Evolutionary conservation across 2,329 filamentous ascomycete genomes (phyloP).

Genomic region (Talaromyces amestolkiae): DNA sequence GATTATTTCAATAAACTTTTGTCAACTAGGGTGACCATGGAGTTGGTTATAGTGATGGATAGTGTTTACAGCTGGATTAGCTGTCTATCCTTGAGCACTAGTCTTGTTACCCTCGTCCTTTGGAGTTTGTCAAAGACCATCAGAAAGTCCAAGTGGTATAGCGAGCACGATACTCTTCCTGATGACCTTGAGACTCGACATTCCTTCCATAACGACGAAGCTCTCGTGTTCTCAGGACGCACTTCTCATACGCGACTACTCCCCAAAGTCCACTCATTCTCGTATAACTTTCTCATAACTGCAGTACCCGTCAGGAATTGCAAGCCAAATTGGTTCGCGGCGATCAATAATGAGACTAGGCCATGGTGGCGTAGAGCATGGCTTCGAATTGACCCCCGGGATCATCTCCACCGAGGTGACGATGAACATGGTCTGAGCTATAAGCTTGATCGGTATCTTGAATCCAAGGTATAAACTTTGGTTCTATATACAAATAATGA

Average conservation of each 20-base stretch:
- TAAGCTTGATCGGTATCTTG: conserved; percentile 3
- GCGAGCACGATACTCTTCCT: not conserved
- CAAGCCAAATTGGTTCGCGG: conserved; percentile 5
- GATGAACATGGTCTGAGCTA: not conserved
- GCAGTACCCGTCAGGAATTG: conserved; percentile 6
- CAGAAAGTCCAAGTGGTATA: not conserved
- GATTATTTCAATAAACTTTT: not conserved
- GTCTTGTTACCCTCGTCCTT: not conserved
- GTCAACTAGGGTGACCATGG: not conserved
- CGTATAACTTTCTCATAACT: conserved; percentile 1
- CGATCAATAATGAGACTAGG: not conserved
- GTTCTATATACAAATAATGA: not conserved
- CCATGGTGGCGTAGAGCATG: conserved; percentile 14
- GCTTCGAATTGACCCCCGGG: conserved; percentile 11
- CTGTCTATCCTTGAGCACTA: not conserved
- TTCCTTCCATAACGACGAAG: not conserved
- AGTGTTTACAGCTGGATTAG: not conserved
- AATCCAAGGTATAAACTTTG: not conserved
- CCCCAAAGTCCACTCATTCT: conserved; percentile 4
- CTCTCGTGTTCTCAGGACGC: not conserved
- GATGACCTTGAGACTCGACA: not conserved
- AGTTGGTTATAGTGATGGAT: not conserved
- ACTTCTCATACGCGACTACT: conserved; percentile 12
- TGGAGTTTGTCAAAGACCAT: not conserved
- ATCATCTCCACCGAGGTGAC: conserved; percentile 8